Percentiles rank a stretch among this genome's conserved stretches.
These are phyloP conservation scores for Fusarium poae DNA, from an alignment of 2,329 filamentous ascomycete species.

Conservation along the genomic window DNA sequence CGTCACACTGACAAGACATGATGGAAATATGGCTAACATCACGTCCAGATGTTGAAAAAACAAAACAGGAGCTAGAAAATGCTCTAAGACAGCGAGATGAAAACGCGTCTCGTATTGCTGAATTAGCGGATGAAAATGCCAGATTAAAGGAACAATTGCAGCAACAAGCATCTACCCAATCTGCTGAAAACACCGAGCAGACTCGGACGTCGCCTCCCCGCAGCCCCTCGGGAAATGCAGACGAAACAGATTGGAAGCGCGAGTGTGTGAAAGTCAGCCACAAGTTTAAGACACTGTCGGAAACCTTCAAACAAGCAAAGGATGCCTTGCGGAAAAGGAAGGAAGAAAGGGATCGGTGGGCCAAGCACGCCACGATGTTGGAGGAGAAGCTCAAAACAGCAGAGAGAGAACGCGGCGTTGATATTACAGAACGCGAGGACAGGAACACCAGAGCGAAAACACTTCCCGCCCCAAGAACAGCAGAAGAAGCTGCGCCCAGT, in stretches of 20 bases:
- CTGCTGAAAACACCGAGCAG: neutral
- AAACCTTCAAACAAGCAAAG: slow-evolving; percentile 58
- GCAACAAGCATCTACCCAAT: slow-evolving; percentile 16
- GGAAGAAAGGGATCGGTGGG: slow-evolving; percentile 61
- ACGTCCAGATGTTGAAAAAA: slow-evolving; percentile 54
- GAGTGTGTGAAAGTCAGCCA: slow-evolving; percentile 56
- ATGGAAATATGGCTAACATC: slow-evolving; percentile 27
- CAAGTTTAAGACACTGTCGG: slow-evolving; percentile 58
- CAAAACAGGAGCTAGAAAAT: slow-evolving; percentile 57
- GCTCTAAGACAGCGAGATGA: slow-evolving; percentile 40
- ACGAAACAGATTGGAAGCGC: slow-evolving; percentile 45
- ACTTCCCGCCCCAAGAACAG: slow-evolving; percentile 16
- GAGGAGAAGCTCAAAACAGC: slow-evolving; percentile 59
- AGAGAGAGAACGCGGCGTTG: slow-evolving; percentile 55
- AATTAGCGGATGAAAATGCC: slow-evolving; percentile 40
- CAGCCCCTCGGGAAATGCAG: slow-evolving; percentile 6
- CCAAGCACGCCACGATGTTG: slow-evolving; percentile 58
- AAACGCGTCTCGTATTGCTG: slow-evolving; percentile 14
- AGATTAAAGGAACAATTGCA: slow-evolving; percentile 37
- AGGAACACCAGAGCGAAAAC: slow-evolving; percentile 25
- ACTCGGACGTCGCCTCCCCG: slow-evolving; percentile 4
- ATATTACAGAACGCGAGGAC: slow-evolving; percentile 46
- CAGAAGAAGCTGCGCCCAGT: slow-evolving; percentile 28
- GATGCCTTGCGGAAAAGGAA: slow-evolving; percentile 57
- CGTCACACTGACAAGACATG: slow-evolving; percentile 15